Evolutionary conservation across 2,329 filamentous ascomycete species (phyloP), one percentile per base, ranked within the genome.

Genomic region (Alternaria hordeiaustralica): DNA sequence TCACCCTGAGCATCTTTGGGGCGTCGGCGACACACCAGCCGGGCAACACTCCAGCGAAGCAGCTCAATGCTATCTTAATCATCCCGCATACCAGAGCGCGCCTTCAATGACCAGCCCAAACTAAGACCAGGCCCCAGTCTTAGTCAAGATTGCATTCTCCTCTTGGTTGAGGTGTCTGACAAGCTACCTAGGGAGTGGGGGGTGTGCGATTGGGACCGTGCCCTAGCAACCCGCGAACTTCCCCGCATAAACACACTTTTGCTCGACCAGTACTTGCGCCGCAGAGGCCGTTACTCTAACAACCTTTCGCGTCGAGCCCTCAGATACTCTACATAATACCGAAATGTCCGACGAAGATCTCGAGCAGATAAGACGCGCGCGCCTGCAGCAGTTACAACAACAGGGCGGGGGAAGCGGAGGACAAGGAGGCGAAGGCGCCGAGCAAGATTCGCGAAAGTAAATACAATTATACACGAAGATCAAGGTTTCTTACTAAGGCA

Each of bases 341-440:
- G 60, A n/a, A 21, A 91, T 91, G 89, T 86, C 87, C 28, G 89
- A 91, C 83, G 84, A 87, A 72, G 89, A 91, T 77, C 82, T 91
- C 61, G 89, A 90, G 78, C 87, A 97, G 91, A 97, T 98, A 78
- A 87, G 95, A 79, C 92, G 93, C 81, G 95, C 95, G 75, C 93
- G 96, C 67, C 90, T 97, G 58, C 92, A 95, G 82, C 94, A 99
- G 84, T 90, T 98, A 71, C 96, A 96, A 82, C 87, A 94, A 73
- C 86, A 88, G 76, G 71, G 73, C 85, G 92, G 56, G 33, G 50
- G 81, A 30, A 83, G 86, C 67, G 85, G 84, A 64, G 86, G 85
- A 82, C 82, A 84, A 64, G 84, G 83, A 69, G 84, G 84, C 57
- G 78, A 80, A 56, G 84, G 83, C 71, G 82, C 80, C 54, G 80